Evolutionary conservation across 2,329 filamentous ascomycete genomes (phyloP).

Genomic region (Arthrobotrys sphaeroides): DNA sequence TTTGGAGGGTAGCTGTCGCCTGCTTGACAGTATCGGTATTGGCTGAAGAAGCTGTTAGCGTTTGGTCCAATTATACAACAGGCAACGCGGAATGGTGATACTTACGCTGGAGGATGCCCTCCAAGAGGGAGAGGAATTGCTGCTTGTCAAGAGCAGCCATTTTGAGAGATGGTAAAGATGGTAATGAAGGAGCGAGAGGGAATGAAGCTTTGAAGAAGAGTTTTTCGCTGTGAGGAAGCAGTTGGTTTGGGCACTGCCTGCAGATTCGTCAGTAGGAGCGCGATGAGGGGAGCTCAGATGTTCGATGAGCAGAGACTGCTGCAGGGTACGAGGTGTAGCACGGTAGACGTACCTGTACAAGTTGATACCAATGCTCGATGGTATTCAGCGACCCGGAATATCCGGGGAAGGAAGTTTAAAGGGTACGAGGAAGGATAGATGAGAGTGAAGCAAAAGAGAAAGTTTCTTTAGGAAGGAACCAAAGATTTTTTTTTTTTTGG

Average conservation of each 20-base stretch:
- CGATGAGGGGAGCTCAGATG: conserved; percentile 47
- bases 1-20: conserved; percentile 87
- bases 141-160: conserved; percentile 49
- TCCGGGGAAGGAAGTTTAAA: conserved; percentile 20
- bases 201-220: conserved; percentile 25
- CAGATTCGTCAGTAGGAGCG: conserved; percentile 10
- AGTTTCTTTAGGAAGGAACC: conserved; percentile 11
- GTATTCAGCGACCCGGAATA: conserved; percentile 47
- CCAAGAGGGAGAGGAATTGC: conserved; percentile 43
- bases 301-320: conserved; percentile 59
- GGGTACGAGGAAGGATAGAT: conserved; percentile 14
- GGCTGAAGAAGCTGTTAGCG: conserved; percentile 66
- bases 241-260: conserved; percentile 24
- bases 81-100: conserved; percentile 15
- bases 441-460: conserved; percentile 19
- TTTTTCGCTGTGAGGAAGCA: conserved; percentile 36
- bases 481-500: conserved; percentile 42
- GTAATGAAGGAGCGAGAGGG: background rate
- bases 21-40: conserved; percentile 89
- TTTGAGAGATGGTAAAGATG: conserved; percentile 1
- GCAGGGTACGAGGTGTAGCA: background rate
- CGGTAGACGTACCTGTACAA: conserved; percentile 8
- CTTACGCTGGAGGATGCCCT: conserved; percentile 50
- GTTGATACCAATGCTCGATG: conserved; percentile 42
- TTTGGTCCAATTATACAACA: conserved; percentile 19